Percentiles rank a stretch among this genome's conserved stretches.
phyloP scores from a whole-genome alignment of 2,329 filamentous ascomycete species.

The Rhytidhysteron rufulum region DNA sequence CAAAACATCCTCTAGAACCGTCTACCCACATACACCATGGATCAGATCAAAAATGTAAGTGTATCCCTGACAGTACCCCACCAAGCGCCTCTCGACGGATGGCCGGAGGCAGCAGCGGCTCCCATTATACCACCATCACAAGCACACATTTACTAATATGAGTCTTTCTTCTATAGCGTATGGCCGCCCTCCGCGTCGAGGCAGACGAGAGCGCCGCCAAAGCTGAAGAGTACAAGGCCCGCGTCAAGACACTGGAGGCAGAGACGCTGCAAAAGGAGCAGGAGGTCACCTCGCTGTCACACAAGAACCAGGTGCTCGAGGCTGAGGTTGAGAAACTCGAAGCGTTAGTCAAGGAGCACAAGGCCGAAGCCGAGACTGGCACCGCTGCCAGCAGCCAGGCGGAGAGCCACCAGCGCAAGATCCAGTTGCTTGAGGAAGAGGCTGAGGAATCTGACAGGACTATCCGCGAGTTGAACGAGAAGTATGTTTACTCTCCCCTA shows the following conservation, averaged over 20 bases:
- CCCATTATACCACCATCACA: not conserved
- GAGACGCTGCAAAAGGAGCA: slow-evolving; percentile 96
- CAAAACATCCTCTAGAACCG: slow-evolving; percentile 1
- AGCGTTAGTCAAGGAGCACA: slow-evolving; percentile 75
- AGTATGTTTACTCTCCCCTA: slow-evolving; percentile 59
- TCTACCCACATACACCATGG: slow-evolving; percentile 53
- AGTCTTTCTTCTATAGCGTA: slow-evolving; percentile 60
- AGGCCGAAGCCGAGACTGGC: slow-evolving; percentile 80
- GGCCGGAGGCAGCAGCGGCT: not conserved
- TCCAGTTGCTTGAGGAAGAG: slow-evolving; percentile 97
- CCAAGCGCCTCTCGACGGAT: slow-evolving; percentile 19
- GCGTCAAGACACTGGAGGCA: slow-evolving; percentile 88
- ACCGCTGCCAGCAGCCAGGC: slow-evolving; percentile 81
- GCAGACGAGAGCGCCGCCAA: slow-evolving; percentile 78
- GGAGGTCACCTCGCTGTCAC: slow-evolving; percentile 91
- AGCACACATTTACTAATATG: slow-evolving; percentile 16
- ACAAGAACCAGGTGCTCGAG: slow-evolving; percentile 93
- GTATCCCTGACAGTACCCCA: slow-evolving; percentile 31
- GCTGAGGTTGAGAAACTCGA: slow-evolving; percentile 90
- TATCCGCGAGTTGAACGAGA: slow-evolving; percentile 95
- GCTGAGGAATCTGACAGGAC: slow-evolving; percentile 95
- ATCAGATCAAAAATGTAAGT: slow-evolving; percentile 86
- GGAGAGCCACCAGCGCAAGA: slow-evolving; percentile 84
- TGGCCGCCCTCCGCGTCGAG: slow-evolving; percentile 91
- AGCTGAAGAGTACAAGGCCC: slow-evolving; percentile 80